phyloP scores from a whole-genome alignment of 768 basidiomycete genomes.

The Tylopilus sp. region DNA sequence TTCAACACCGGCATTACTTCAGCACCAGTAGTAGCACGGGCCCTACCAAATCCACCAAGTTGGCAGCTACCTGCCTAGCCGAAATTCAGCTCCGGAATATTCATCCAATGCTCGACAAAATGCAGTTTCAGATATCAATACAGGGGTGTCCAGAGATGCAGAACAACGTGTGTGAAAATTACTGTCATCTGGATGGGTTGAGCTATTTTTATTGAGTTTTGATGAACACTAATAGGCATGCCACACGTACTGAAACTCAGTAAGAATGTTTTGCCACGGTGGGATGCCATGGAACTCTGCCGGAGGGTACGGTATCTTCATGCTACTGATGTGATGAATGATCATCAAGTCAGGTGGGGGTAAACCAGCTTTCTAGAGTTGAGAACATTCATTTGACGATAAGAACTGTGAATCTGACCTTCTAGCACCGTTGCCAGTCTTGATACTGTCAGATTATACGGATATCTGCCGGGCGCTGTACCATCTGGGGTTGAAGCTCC shows the following conservation, averaged over 20 bases:
- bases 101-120: slow-evolving; percentile 73
- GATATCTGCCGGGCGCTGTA: not conserved
- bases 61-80: slow-evolving; percentile 62
- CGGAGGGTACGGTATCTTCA: slow-evolving; percentile 38
- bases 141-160: not conserved
- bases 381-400: slow-evolving; percentile 4
- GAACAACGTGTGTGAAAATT: not conserved
- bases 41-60: slow-evolving; percentile 3
- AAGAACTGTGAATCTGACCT: slow-evolving; percentile 39
- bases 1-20: not conserved
- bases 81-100: slow-evolving; percentile 71
- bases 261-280: slow-evolving; percentile 81
- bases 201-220: slow-evolving; percentile 15
- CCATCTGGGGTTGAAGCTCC: slow-evolving; percentile 1
- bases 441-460: slow-evolving; percentile 41
- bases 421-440: slow-evolving; percentile 52
- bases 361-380: slow-evolving; percentile 49
- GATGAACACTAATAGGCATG: not conserved
- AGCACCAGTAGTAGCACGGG: not conserved
- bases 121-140: slow-evolving; percentile 46
- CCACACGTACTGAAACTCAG: slow-evolving; percentile 68
- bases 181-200: slow-evolving; percentile 19
- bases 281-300: slow-evolving; percentile 75
- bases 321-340: slow-evolving; percentile 53
- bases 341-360: slow-evolving; percentile 76